Evolutionary conservation across 129 eudicot species (phyloP).

Genomic region (carrot (Daucus carota)): DH1_v3.0 NC_030384.2:18780501-18781000

Average conservation of each 20-base stretch:
- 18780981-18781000: not conserved
- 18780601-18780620: not conserved
- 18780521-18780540: constrained; percentile 15
- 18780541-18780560: not conserved
- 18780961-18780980: not conserved
- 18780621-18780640: constrained; percentile 27
- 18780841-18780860: not conserved
- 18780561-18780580: not conserved
- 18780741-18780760: not conserved
- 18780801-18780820: not conserved
- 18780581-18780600: no score
- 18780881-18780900: no score
- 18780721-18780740: not conserved
- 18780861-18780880: not conserved
- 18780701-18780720: not conserved
- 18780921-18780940: not conserved
- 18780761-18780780: not conserved
- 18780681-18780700: constrained; percentile 38
- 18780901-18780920: not conserved
- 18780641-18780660: not conserved
- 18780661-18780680: constrained; percentile 52
- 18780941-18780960: constrained; percentile 8
- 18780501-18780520: constrained; percentile 11
- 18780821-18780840: not conserved
- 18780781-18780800: not conserved